Base-by-base conservation (phyloP, 2,329 filamentous ascomycete genomes). In the Diaporthe citrichinensis region DNA sequence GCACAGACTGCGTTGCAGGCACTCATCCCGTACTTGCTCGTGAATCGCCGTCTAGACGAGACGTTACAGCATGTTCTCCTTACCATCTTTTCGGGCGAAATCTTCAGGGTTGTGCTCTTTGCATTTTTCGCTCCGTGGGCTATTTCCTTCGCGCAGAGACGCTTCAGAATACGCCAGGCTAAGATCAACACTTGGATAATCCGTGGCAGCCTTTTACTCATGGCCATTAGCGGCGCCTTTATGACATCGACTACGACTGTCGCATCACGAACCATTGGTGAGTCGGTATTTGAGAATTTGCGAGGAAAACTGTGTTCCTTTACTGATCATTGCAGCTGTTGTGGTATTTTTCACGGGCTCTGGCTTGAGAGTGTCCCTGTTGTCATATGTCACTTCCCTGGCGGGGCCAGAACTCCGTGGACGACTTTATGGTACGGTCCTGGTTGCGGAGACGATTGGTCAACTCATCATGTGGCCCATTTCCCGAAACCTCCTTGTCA, bases 391-490 rank as follows among this genome's bases (percentile, higher is more conserved):
- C 9, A 17, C 62, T 51, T 67, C 44, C 31, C 7, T 51, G 4
- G 62, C 62, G 4, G 10, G 31, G 17, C 31, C 28, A 51, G 46
- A 2, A 12, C 23, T 51, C 28, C 31, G 44, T 25, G 62, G 62
- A 10, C 31, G 62, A n/a, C 23, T 68, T 25, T 68, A 68, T 9
- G 44, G 62, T 17, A 17, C 17, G 1, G 44, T 68, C 10, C 23
- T 51, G 46, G 23, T 39, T n/a, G 62, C 9, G 7, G 44, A 34
- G 23, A 36, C 46, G 10, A 36, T 68, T 4, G 44, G 28, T 3
- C 46, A 51, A 51, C 23, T 51, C 28, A 53, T 68, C 6, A n/a
- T 28, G 4, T 68, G 62, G 62, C 62, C 62, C 12, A 25, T 68
- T 1, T 17, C 23, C 3, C 28, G 51, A n/a, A 10, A 51, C 10